phyloP scores from a whole-genome alignment of 2,329 filamentous ascomycete genomes.

The Neocatenulostroma microsporum region DNA sequence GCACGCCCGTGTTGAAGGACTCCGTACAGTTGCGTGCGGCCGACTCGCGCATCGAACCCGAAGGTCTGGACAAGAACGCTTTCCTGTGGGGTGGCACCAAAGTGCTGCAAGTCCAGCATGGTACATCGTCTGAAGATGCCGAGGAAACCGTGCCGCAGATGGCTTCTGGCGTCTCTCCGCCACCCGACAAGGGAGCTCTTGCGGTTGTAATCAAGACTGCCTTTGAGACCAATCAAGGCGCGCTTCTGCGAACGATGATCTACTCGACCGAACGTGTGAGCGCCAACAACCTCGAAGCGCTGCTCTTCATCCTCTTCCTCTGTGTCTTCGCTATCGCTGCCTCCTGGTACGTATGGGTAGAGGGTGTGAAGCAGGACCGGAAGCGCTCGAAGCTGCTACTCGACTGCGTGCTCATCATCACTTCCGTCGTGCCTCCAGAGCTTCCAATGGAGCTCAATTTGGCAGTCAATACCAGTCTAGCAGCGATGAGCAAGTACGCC shows the following conservation, averaged over 20 bases:
- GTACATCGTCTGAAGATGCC: conserved; percentile 63
- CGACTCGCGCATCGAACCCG: conserved; percentile 72
- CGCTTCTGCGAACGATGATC: conserved; percentile 97
- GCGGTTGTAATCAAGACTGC: conserved; percentile 95
- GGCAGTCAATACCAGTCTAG: conserved; percentile 94
- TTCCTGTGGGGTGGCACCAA: conserved; percentile 98
- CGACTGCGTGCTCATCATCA: conserved; percentile 95
- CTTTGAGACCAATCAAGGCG: conserved; percentile 97
- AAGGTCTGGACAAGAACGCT: conserved; percentile 91
- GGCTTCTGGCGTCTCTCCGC: conserved; percentile 67
- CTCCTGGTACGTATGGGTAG: conserved; percentile 98
- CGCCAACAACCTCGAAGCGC: conserved; percentile 92
- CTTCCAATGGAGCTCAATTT: conserved; percentile 96
- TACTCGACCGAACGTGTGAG: conserved; percentile 98
- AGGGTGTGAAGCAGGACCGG: conserved; percentile 87
- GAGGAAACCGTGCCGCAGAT: conserved; percentile 53
- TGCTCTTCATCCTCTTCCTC: conserved; percentile 97
- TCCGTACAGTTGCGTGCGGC: conserved; percentile 83
- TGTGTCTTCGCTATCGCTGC: conserved; percentile 93
- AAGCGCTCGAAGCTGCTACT: conserved; percentile 96
- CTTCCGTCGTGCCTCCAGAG: conserved; percentile 96
- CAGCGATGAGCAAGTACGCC: conserved; percentile 85
- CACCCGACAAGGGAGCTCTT: conserved; percentile 89
- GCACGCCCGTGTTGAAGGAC: conserved; percentile 92
- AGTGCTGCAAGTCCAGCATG: conserved; percentile 89